Evolutionary conservation across 2,329 filamentous ascomycete species (phyloP).

Genomic region (Diaporthe aspalathi): DNA sequence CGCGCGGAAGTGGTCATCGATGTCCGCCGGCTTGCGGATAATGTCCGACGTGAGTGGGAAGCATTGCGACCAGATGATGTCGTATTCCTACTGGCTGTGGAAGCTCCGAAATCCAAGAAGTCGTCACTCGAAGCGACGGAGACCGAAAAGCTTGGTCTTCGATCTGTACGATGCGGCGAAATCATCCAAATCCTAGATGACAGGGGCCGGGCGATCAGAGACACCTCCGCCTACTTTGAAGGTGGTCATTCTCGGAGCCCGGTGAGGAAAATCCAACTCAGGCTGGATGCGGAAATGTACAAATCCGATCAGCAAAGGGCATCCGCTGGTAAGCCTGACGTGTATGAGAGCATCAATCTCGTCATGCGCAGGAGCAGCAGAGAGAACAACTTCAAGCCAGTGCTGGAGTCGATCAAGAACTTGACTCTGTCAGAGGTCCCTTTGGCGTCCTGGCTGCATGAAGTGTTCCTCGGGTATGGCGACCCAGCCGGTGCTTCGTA

Average conservation of each 20-base stretch:
- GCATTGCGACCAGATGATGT: slow-evolving; percentile 86
- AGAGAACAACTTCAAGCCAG: slow-evolving; percentile 97
- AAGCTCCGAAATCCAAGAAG: slow-evolving; percentile 66
- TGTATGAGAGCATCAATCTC: slow-evolving; percentile 88
- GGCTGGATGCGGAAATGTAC: slow-evolving; percentile 83
- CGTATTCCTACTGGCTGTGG: slow-evolving; percentile 85
- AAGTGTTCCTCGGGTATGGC: slow-evolving; percentile 97
- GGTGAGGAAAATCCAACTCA: slow-evolving; percentile 79
- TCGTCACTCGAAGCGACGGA: slow-evolving; percentile 64
- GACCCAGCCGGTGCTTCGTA: slow-evolving; percentile 91
- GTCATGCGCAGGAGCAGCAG: slow-evolving; percentile 84
- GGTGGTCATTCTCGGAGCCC: slow-evolving; percentile 69
- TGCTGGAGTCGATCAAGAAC: slow-evolving; percentile 90
- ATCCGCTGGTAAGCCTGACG: slow-evolving; percentile 75
- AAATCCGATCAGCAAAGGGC: slow-evolving; percentile 77
- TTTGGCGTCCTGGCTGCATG: slow-evolving; percentile 91
- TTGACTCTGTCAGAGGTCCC: slow-evolving; percentile 87
- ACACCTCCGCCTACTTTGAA: slow-evolving; percentile 71
- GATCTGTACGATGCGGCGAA: slow-evolving; percentile 82
- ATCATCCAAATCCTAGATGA: slow-evolving; percentile 89
- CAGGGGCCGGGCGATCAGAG: slow-evolving; percentile 78
- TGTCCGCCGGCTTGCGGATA: slow-evolving; percentile 80
- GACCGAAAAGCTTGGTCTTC: slow-evolving; percentile 73
- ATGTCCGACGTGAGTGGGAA: slow-evolving; percentile 89
- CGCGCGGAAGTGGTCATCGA: slow-evolving; percentile 89